These are phyloP conservation scores for Cladorrhinum sp. DNA, from an alignment of 2,329 filamentous ascomycete species.

Conservation along the genomic window DNA sequence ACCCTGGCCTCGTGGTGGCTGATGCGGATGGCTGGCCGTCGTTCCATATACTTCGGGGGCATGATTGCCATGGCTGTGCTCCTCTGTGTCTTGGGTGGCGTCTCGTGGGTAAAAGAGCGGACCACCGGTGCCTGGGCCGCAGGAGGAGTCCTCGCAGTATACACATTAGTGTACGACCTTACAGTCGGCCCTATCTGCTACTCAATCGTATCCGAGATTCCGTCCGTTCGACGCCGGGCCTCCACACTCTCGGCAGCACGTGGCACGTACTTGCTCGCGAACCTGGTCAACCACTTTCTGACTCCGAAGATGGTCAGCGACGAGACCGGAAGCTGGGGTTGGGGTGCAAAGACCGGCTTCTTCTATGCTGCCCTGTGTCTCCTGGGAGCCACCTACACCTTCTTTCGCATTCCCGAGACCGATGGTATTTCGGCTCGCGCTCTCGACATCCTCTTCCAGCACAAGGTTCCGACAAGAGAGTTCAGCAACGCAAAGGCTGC, in stretches of 20 bases:
- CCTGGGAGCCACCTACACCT: slow-evolving; percentile 36
- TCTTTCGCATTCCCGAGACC: slow-evolving; percentile 26
- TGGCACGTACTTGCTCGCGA: slow-evolving; percentile 22
- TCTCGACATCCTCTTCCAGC: slow-evolving; percentile 28
- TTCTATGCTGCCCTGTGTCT: slow-evolving; percentile 37
- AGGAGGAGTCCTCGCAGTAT: slow-evolving; percentile 24
- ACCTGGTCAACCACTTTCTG: slow-evolving; percentile 25
- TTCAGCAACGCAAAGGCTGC: slow-evolving; percentile 18
- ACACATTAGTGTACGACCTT: slow-evolving; percentile 28
- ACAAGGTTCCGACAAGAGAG: slow-evolving; percentile 18
- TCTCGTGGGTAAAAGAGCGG: slow-evolving; percentile 8
- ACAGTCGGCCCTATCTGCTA: slow-evolving; percentile 29
- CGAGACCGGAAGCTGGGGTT: slow-evolving; percentile 18
- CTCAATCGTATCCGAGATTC: slow-evolving; percentile 28
- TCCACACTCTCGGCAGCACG: slow-evolving; percentile 25
- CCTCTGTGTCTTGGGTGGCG: slow-evolving; percentile 39
- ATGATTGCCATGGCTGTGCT: slow-evolving; percentile 40
- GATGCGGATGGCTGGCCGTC: slow-evolving; percentile 30
- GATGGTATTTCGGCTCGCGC: slow-evolving; percentile 24
- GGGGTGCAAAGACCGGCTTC: slow-evolving; percentile 26
- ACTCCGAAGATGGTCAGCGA: slow-evolving; percentile 26
- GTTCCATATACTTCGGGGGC: slow-evolving; percentile 38
- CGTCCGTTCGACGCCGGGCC: slow-evolving; percentile 25
- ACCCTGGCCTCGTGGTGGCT: slow-evolving; percentile 45
- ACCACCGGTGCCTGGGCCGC: slow-evolving; percentile 20